Percentiles rank a stretch among this genome's conserved stretches.
These are phyloP conservation scores for Cytospora paraplurivora DNA, from an alignment of 2,329 filamentous ascomycete species.

Conservation along the genomic window DNA sequence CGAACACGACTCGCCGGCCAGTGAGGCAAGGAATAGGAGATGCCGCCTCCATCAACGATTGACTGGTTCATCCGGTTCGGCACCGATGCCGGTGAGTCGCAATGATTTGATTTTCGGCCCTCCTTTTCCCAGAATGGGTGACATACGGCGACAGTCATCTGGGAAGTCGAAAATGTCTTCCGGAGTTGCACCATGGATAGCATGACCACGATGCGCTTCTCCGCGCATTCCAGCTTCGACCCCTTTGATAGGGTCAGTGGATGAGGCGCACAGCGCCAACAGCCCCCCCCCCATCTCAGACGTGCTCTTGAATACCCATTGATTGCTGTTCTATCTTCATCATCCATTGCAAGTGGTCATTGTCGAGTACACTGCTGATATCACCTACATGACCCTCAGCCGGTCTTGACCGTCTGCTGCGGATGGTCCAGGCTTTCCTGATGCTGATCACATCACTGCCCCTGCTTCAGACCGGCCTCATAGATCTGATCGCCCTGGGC, in stretches of 20 bases:
- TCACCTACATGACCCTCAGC: conserved; percentile 5
- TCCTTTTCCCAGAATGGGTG: neutral
- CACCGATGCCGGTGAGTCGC: conserved; percentile 34
- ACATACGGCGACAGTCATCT: no score
- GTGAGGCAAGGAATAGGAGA: neutral
- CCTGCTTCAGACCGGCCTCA: conserved; percentile 1
- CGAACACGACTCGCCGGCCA: neutral
- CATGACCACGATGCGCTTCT: no score
- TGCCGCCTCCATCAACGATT: conserved; percentile 32
- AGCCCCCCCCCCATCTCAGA: no score
- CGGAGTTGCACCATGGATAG: no score
- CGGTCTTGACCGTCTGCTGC: conserved; percentile 26
- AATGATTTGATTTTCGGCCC: neutral
- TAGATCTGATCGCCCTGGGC: conserved; percentile 18
- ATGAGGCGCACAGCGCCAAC: no score
- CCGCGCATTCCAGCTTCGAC: no score
- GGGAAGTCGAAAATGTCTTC: no score
- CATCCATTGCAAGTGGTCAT: neutral
- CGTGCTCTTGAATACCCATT: no score
- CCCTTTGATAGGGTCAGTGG: no score
- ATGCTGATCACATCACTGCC: neutral
- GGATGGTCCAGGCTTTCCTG: conserved; percentile 24
- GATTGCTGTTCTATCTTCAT: neutral
- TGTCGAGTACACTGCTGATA: neutral
- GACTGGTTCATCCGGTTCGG: conserved; percentile 43